Conservation (phyloP, 1,284 basidiomycete species). For the Trichosporon sp. region DNA sequence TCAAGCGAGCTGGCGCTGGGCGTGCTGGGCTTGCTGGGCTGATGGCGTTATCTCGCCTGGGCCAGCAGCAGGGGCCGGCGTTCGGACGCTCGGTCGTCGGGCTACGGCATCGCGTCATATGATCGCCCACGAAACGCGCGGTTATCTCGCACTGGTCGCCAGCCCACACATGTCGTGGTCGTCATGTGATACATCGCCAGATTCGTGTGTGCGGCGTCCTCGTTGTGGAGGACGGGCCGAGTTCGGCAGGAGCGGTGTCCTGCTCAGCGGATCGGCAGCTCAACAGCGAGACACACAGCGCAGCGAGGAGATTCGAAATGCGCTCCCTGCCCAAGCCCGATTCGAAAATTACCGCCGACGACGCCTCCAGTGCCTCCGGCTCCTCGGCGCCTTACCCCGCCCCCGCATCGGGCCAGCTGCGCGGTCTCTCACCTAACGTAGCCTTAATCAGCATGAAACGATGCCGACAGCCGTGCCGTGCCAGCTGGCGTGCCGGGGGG, state of each 20-base stretch:
- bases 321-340: not conserved
- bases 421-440: not conserved
- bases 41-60: not conserved
- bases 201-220: not conserved
- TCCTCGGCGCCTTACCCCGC: not conserved
- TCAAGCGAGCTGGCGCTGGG: not conserved
- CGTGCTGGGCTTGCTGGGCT: too few relatives aligned
- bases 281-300: too few relatives aligned
- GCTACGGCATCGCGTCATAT: not conserved
- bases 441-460: not conserved
- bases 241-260: too few relatives aligned
- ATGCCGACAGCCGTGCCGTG: too few relatives aligned
- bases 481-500: not conserved
- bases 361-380: too few relatives aligned
- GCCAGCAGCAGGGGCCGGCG: not conserved
- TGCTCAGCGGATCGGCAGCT: not conserved
- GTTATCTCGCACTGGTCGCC: not conserved
- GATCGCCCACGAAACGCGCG: not conserved
- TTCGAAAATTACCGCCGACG: not conserved
- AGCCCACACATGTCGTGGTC: not conserved
- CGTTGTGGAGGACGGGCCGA: not conserved
- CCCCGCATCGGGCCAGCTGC: not conserved
- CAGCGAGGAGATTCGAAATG: not conserved
- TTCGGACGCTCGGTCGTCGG: not conserved
- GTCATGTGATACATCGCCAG: not conserved